Evolutionary conservation across 2,329 filamentous ascomycete species (phyloP), one percentile per base, ranked within the genome.

Genomic region (Arthrobotrys entomopaga): DNA sequence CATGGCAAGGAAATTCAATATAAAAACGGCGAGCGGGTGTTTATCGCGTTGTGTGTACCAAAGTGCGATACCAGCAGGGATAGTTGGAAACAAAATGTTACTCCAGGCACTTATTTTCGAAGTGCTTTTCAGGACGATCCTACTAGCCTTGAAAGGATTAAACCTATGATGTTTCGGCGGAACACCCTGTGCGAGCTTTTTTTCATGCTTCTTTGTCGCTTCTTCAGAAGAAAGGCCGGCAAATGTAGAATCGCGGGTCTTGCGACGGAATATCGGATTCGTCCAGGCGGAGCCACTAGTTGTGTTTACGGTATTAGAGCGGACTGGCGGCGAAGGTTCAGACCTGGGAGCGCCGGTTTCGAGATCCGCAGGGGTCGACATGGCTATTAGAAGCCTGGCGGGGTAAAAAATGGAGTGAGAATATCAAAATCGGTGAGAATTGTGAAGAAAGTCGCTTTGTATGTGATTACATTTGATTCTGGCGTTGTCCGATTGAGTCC

Each of bases 31-130:
- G n/a, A 72, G 29, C 11, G 59, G 67, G 40, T 58, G 40, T 38
- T 63, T 42, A 40, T 72, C 67, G 29, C 67, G 50, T 3, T 38
- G 58, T 3, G 61, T 65, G 24, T 65, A 72, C 59, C 61, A 65
- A 34, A 65, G 22, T 4, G 60, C 67, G 20, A 72, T 72, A 46
- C 67, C 67, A 15, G 59, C 59, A 26, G 67, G 67, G 26, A 72
- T 72, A 60, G 67, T 58, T 7, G 67, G 67, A 38, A 61, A 59
- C 4, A 72, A 16, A n/a, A 72, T 54, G 42, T 72, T 72, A 38
- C 59, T 65, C 67, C 59, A 72, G n/a, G 59, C 58, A 29, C 59
- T 65, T 48, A 72, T 29, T 15, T 60, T 72, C 24, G 67, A 72
- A 19, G 67, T 72, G 50, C 59, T 65, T 29, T 56, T 72, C 6